Base-by-base conservation (phyloP, 2,329 filamentous ascomycete genomes). In the Dactylellina drechsleri region DNA sequence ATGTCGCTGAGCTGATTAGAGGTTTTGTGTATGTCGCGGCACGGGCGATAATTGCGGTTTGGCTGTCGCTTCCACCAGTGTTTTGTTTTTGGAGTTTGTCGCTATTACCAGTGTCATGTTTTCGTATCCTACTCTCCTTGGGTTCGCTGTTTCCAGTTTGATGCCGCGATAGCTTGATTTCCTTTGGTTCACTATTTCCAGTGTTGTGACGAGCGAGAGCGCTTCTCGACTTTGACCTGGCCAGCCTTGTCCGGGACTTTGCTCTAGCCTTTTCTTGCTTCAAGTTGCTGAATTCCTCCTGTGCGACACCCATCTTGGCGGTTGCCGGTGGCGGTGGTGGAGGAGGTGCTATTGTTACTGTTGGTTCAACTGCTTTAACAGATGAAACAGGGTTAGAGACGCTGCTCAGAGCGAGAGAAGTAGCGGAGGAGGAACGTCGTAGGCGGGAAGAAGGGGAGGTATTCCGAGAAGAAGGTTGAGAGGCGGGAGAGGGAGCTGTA, bases 241-340 rank as follows among this genome's bases (percentile, higher is more conserved):
- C 71, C 18, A 67, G 52, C 47, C 71, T 41, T 60, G 71, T 66
- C 18, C 71, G 62, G 52, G 71, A 75, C 58, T 75, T 75, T 41
- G 71, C 71, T 18, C 71, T 66, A 45, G 59, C 66, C 58, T 62
- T 71, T 49, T 75, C 68, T 49, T 66, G 64, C 64, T 75, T 75
- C n/a, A 64, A 45, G 52, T 36, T 74, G 36, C 23, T 74, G 45
- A 52, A 68, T 45, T 75, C 71, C 40, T 75, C 71, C 66, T 70
- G 71, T 68, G 71, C 71, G 28, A 75, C 71, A 75, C 71, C 71
- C 71, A 75, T 75, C 71, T 75, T 75, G 64, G 64, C 57, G 49
- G 62, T 40, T 31, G 57, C 26, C 31, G 59, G 68, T 57, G 49
- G 67, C 50, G 49, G 45, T 4, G 26, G 26, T 28, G 26, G 26